phyloP scores from a whole-genome alignment of 768 basidiomycete genomes.

The Naganishia vishniacii region DNA sequence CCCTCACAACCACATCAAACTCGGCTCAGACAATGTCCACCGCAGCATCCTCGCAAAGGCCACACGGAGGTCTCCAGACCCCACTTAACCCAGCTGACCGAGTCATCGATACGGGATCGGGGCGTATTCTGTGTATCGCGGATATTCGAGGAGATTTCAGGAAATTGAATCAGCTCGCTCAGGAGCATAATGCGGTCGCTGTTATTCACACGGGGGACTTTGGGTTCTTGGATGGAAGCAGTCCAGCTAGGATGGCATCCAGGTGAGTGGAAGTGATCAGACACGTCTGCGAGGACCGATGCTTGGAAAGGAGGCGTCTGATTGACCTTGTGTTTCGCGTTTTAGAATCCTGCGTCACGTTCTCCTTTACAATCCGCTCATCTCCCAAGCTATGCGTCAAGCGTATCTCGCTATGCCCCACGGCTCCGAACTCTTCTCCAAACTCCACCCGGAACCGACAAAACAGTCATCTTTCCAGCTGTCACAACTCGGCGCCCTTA shows the following conservation, averaged over 20 bases:
- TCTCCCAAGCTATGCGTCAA: slow-evolving; percentile 72
- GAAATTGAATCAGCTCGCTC: slow-evolving; percentile 80
- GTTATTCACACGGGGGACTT: slow-evolving; percentile 98
- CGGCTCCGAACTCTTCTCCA: slow-evolving; percentile 60
- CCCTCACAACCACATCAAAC: slow-evolving; percentile 7
- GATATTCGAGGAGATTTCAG: slow-evolving; percentile 60
- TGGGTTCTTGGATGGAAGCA: slow-evolving; percentile 84
- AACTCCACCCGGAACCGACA: slow-evolving; percentile 65
- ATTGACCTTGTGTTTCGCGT: slow-evolving; percentile 2
- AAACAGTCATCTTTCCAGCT: slow-evolving; percentile 59
- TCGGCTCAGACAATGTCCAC: slow-evolving; percentile 17
- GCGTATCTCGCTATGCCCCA: slow-evolving; percentile 59
- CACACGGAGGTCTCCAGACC: neutral
- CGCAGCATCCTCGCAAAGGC: slow-evolving; percentile 16
- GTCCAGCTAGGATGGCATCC: slow-evolving; percentile 86
- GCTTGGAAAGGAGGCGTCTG: slow-evolving; percentile 2
- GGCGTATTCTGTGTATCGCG: slow-evolving; percentile 87
- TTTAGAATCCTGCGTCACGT: slow-evolving; percentile 79
- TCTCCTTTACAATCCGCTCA: slow-evolving; percentile 90
- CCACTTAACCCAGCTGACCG: slow-evolving; percentile 13
- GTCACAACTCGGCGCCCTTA: slow-evolving; percentile 87
- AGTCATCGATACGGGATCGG: slow-evolving; percentile 48
- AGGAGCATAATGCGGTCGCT: slow-evolving; percentile 80
- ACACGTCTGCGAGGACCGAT: too few relatives aligned
- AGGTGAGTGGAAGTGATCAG: slow-evolving; percentile 57